Evolutionary conservation across 306 rosid genomes (phyloP).

Genomic region (Corylus heterophylla): DNA sequence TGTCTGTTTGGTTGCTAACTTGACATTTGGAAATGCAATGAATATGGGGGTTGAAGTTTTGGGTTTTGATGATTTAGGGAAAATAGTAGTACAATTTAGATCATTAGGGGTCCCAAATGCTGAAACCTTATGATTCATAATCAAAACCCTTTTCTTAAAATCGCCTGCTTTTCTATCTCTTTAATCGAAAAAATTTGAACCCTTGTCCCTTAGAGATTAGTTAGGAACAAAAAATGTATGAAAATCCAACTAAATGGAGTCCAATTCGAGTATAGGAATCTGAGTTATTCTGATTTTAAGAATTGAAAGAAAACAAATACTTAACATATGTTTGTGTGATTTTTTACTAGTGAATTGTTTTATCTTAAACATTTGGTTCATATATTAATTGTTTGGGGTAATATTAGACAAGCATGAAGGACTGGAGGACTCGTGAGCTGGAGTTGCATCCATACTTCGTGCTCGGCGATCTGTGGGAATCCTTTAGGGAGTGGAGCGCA

Average conservation of each 20-base stretch:
- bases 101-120: neutral
- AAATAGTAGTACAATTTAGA: too few relatives aligned
- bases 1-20: neutral
- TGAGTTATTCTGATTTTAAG: neutral
- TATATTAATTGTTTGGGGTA: conserved; percentile 21
- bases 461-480: conserved; percentile 89
- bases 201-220: neutral
- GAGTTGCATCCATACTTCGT: conserved; percentile 71
- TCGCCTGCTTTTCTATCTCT: neutral
- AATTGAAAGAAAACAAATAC: neutral
- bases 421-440: conserved; percentile 53
- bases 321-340: neutral
- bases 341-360: conserved; percentile 4
- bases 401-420: conserved; percentile 55
- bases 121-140: neutral
- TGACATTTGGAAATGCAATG: neutral
- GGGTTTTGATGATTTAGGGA: neutral
- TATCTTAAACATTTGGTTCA: neutral
- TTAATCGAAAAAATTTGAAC: neutral
- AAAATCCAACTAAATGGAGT: neutral
- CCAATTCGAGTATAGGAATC: neutral
- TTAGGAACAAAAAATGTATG: neutral
- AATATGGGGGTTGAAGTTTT: neutral
- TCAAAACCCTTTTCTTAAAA: neutral
- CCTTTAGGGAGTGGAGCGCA: conserved; percentile 88